phyloP scores from a whole-genome alignment of 805 yeast genomes.

The Candida schatavii region DNA sequence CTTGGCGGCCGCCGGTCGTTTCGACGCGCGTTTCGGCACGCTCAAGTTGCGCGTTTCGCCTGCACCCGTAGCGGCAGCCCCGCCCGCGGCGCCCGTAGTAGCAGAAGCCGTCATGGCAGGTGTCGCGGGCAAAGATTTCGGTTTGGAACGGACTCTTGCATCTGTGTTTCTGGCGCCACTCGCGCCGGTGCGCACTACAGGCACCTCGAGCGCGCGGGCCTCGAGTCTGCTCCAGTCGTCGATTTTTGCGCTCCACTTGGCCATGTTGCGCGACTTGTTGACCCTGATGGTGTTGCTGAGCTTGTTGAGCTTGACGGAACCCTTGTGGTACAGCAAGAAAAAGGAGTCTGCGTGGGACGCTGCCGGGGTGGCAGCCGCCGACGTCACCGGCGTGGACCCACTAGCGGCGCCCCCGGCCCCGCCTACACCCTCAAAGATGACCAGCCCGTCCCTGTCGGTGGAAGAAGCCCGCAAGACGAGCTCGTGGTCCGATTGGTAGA shows the following conservation, averaged over 20 bases:
- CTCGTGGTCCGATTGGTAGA: slow-evolving; percentile 34
- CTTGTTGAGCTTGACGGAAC: slow-evolving; percentile 20
- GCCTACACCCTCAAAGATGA: slow-evolving; percentile 39
- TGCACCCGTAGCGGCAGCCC: no score
- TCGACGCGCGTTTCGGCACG: background rate
- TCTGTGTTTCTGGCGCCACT: no score
- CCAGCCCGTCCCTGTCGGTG: slow-evolving; percentile 18
- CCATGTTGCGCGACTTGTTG: slow-evolving; percentile 35
- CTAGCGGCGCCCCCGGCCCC: no score
- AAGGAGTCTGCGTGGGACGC: slow-evolving; percentile 12
- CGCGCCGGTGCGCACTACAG: no score
- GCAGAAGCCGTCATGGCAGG: slow-evolving; percentile 3
- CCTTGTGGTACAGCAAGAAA: slow-evolving; percentile 7
- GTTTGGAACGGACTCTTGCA: background rate
- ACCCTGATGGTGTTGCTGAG: slow-evolving; percentile 33
- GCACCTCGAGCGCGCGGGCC: background rate
- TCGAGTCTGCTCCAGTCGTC: slow-evolving; percentile 2
- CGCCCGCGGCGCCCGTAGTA: no score
- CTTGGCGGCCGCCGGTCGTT: slow-evolving; percentile 5
- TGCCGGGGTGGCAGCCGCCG: slow-evolving; percentile 12
- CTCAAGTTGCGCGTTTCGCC: no score
- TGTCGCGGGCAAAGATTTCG: slow-evolving; percentile 1
- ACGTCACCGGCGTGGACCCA: slow-evolving; percentile 2
- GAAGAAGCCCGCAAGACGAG: slow-evolving; percentile 31
- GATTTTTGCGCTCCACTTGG: slow-evolving; percentile 23